Evolutionary conservation across 2,329 filamentous ascomycete genomes (phyloP), one percentile per base, ranked within the genome.

Genomic region (Colletotrichum sp.): DNA sequence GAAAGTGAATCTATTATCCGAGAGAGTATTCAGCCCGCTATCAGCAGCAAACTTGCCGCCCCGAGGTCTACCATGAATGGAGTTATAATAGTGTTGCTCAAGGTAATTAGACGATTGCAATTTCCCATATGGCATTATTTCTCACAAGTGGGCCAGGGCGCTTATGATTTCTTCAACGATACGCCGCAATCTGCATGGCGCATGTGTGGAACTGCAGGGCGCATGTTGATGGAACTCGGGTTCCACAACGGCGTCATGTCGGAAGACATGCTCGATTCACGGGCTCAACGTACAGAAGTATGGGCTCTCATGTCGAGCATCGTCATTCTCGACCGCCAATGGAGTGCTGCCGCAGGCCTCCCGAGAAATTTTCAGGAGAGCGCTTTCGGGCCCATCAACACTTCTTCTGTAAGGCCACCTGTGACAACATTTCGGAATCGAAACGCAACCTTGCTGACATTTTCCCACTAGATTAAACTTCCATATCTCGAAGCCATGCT

Each of bases 141-240:
- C 44, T 52, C n/a, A 52, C 44, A 13, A 21, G 2, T 52, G n/a
- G 44, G 34, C 32, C 26, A 76, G 78, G 78, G 76, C n/a, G 60
- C 67, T 9, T 81, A 81, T 15, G 75, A 80, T 32, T 81, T 79
- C 62, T 82, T 82, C 36, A 73, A 79, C 10, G 81, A 80, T 2
- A 76, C 76, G 63, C 76, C 76, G 0, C 80, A 79, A 1, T 79
- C 75, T 18, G 80, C 81, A 3, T 81, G 80, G 80, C 78, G 81
- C 3, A 81, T 82, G 81, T 82, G 80, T 3, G 81, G 81, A 0
- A 72, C 79, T 4, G 81, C 80, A 8, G 81, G 81, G 2, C 77
- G 79, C 4, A 80, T 81, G 65, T 13, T 80, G 9, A 79, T 82
- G 79, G 81, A 82, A 32, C 80, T 82, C 5, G 81, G 81, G 1